Conservation (phyloP, 805 yeast genomes). For the Groenewaldozyma salmanticensis region DNA sequence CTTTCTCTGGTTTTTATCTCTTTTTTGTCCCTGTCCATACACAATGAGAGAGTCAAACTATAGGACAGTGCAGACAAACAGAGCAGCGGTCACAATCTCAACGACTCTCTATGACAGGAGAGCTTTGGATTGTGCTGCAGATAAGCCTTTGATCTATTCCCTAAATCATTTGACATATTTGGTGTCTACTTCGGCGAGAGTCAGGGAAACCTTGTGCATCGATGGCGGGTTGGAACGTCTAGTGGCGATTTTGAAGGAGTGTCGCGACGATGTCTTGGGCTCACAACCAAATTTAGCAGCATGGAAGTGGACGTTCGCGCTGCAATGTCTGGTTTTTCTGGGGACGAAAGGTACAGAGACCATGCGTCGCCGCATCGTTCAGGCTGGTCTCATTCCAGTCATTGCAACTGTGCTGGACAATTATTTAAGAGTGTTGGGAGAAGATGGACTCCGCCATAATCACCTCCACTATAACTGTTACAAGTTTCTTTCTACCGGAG, state of each 20-base stretch:
- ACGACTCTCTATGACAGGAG: slow-evolving; percentile 84
- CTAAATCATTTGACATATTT: slow-evolving; percentile 82
- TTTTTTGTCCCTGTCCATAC: too few relatives aligned
- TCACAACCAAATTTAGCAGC: slow-evolving; percentile 45
- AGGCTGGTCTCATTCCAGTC: slow-evolving; percentile 85
- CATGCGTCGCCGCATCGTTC: slow-evolving; percentile 76
- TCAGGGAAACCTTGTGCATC: slow-evolving; percentile 74
- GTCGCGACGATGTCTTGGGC: slow-evolving; percentile 32
- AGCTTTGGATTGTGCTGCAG: slow-evolving; percentile 84
- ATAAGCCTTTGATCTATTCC: slow-evolving; percentile 84
- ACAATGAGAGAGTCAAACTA: slow-evolving; percentile 85
- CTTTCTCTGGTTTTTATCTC: too few relatives aligned
- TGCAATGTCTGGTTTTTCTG: slow-evolving; percentile 82
- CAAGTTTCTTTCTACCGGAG: not conserved
- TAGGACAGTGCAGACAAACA: slow-evolving; percentile 64
- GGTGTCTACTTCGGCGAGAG: slow-evolving; percentile 77
- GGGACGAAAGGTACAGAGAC: slow-evolving; percentile 90
- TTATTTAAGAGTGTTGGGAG: slow-evolving; percentile 35
- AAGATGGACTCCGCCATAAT: slow-evolving; percentile 1
- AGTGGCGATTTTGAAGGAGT: slow-evolving; percentile 76
- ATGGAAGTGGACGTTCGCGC: slow-evolving; percentile 95
- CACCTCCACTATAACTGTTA: too few relatives aligned
- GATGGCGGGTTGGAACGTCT: slow-evolving; percentile 92
- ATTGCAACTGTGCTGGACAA: slow-evolving; percentile 89
- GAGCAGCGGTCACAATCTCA: slow-evolving; percentile 88